phyloP scores from a whole-genome alignment of 805 yeast genomes.

The Clavispora asparagi region DNA sequence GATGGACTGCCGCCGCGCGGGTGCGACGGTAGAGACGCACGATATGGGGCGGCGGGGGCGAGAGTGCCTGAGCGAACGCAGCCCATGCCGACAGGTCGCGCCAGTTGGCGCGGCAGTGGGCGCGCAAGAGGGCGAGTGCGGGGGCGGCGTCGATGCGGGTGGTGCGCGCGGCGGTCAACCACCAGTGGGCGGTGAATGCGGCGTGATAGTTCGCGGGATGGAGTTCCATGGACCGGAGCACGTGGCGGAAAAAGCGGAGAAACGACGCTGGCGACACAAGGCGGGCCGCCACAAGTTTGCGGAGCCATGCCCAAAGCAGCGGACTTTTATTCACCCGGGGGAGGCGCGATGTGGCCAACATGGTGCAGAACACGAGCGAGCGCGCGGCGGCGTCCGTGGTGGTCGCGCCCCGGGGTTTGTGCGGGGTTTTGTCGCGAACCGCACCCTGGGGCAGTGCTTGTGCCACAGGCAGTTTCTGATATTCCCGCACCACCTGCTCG shows the following conservation, averaged over 20 bases:
- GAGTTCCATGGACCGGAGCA: constrained; percentile 24
- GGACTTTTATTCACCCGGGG: constrained; percentile 37
- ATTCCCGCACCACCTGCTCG: constrained; percentile 14
- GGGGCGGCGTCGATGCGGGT: neutral
- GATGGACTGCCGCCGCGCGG: neutral
- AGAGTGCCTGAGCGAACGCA: neutral
- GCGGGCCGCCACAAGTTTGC: constrained; percentile 9
- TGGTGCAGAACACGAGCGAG: constrained; percentile 17
- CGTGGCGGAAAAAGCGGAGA: constrained; percentile 7
- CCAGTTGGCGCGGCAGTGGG: neutral
- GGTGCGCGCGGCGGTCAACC: constrained; percentile 5
- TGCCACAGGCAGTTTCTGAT: too few relatives aligned
- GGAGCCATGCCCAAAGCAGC: constrained; percentile 30
- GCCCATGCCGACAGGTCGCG: constrained; percentile 1
- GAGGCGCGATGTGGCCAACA: constrained; percentile 27
- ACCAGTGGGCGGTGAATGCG: constrained; percentile 28
- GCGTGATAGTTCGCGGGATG: constrained; percentile 40
- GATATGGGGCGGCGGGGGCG: neutral
- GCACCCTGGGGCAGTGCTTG: too few relatives aligned
- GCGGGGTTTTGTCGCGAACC: too few relatives aligned
- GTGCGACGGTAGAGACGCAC: neutral
- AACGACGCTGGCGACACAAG: constrained; percentile 1
- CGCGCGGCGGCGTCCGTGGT: neutral
- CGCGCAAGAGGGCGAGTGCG: neutral
- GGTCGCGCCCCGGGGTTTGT: neutral